phyloP scores from a whole-genome alignment of 2,329 filamentous ascomycete genomes.

The Onygenales sp. region DNA sequence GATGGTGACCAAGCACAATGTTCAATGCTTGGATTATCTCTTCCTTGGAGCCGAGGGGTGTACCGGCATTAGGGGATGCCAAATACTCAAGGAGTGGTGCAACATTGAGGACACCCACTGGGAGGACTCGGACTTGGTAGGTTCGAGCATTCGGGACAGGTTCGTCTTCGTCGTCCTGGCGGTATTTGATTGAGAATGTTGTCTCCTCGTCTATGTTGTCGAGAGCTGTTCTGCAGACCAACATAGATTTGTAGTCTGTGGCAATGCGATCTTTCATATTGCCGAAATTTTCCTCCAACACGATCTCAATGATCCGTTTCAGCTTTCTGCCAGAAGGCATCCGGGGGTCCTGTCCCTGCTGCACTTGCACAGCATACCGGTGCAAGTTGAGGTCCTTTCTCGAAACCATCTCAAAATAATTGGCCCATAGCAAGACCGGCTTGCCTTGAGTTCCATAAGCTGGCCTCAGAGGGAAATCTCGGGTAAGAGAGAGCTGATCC shows the following conservation, averaged over 20 bases:
- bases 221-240: constrained; percentile 26
- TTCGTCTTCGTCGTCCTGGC: constrained; percentile 26
- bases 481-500: constrained; percentile 7
- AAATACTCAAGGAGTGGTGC: constrained; percentile 38
- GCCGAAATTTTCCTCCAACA: constrained; percentile 31
- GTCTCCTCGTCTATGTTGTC: constrained; percentile 9
- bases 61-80: constrained; percentile 24
- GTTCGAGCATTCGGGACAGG: constrained; percentile 22
- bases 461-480: constrained; percentile 25
- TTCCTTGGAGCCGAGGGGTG: constrained; percentile 34
- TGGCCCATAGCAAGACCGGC: constrained; percentile 26
- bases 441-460: constrained; percentile 27
- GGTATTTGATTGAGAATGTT: constrained; percentile 24
- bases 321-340: constrained; percentile 33
- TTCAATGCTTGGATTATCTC: constrained; percentile 51
- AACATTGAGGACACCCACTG: constrained; percentile 25
- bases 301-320: constrained; percentile 38
- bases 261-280: constrained; percentile 22
- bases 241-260: constrained; percentile 30
- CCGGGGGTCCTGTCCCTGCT: constrained; percentile 17
- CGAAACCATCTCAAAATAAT: constrained; percentile 29
- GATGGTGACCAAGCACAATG: constrained; percentile 43
- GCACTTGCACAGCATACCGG: constrained; percentile 32
- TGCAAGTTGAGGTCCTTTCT: constrained; percentile 26
- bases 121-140: constrained; percentile 27